Percentiles rank a stretch among this genome's conserved stretches.
Evolutionary conservation across 352 stramenopile genomes (phyloP).

Genomic region (Pythium sukuiense): DNA sequence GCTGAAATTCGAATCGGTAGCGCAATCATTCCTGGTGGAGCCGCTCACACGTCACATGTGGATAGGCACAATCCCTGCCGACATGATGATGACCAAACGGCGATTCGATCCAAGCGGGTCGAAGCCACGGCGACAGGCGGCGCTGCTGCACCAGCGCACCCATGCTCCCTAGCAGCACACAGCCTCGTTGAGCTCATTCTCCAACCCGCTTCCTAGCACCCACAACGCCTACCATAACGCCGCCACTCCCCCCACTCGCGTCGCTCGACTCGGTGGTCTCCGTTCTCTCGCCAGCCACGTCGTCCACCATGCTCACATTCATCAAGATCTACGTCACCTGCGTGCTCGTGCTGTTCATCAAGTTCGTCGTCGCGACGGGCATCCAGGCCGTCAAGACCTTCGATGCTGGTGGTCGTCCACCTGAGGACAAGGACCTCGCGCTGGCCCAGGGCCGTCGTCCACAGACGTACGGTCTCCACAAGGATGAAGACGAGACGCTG

Average conservation of each 20-base stretch:
- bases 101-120: background rate
- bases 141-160: background rate
- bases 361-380: slow-evolving; percentile 26
- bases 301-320: background rate
- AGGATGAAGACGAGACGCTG: slow-evolving; percentile 31
- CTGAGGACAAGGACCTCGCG: slow-evolving; percentile 29
- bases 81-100: background rate
- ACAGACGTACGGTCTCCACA: slow-evolving; percentile 37
- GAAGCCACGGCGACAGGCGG: background rate
- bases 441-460: slow-evolving; percentile 20
- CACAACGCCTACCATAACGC: background rate
- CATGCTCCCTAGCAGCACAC: no score
- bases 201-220: background rate
- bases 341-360: slow-evolving; percentile 15
- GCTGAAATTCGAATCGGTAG: background rate
- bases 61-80: background rate
- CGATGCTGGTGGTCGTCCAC: slow-evolving; percentile 30
- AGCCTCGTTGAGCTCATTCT: background rate
- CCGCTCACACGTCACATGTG: background rate
- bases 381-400: slow-evolving; percentile 38
- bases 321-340: slow-evolving; percentile 11
- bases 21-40: background rate
- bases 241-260: background rate
- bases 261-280: slow-evolving; percentile 5
- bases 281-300: background rate